A percentile compares a stretch with the other conserved stretches of the same genome.
These are phyloP conservation scores for Daldinia childiae DNA, from an alignment of 495 filamentous ascomycete genomes.

Conservation along the genomic window DNA sequence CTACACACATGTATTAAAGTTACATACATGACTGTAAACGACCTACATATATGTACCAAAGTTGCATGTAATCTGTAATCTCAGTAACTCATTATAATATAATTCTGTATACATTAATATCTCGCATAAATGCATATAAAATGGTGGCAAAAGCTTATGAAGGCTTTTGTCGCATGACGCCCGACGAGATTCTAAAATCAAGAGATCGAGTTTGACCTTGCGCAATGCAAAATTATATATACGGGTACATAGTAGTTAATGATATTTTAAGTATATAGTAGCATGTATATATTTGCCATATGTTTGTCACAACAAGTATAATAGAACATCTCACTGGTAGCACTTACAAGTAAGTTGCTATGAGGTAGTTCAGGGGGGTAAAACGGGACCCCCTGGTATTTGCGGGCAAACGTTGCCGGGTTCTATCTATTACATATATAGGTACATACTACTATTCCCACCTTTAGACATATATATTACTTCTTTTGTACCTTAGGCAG, in stretches of 20 bases:
- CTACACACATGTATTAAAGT: not conserved
- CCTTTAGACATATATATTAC: not conserved
- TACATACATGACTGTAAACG: too few species aligned
- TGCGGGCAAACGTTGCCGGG: not conserved
- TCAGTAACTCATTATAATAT: not conserved
- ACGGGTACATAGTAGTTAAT: not conserved
- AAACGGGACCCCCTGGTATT: not conserved
- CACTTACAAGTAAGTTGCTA: not conserved
- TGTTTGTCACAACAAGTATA: not conserved
- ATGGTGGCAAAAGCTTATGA: conserved; percentile 2
- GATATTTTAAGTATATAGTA: not conserved
- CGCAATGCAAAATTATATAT: not conserved
- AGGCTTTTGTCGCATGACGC: conserved; percentile 8
- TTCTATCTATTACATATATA: not conserved
- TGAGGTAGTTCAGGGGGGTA: not conserved
- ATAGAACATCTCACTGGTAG: not conserved
- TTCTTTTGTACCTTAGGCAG: not conserved
- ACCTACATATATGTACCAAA: not conserved
- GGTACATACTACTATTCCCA: not conserved
- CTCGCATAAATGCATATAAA: conserved; percentile 5
- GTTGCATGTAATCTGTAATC: not conserved
- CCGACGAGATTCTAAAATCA: not conserved
- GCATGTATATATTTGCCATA: not conserved
- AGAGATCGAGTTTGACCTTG: not conserved
- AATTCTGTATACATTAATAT: not conserved